Base-by-base conservation (phyloP, 345 rosid species). In the Cardamine chenopodiifolia region DNA sequence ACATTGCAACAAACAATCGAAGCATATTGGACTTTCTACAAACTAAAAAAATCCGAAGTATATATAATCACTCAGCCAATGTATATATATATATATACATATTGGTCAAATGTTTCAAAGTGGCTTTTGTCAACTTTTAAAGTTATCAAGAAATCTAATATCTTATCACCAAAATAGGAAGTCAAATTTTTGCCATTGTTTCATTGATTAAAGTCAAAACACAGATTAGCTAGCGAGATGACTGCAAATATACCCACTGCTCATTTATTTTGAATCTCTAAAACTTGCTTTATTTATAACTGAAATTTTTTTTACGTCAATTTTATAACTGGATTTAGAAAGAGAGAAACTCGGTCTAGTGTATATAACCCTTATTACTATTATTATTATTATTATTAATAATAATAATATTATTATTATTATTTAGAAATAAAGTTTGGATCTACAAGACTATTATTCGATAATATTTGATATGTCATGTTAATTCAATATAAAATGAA, bases 41-140 rank as follows among this genome's bases (percentile, higher is more conserved):
- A 59, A 59, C 22, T 49, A 50, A 40, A 75, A 68, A 50, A 50
- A 17, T 1, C 4, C 31, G 32, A 62, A 49, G 18, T 23, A n/a
- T 54, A 42, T 75, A 31, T 60, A 59, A 67, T 75, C 48, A 75
- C 68, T 73, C 37, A 22, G 73, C 69, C 61, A n/a, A n/a, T n/a
- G n/a, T n/a, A n/a, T n/a, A 59, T 1, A 25, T 59, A 44, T 28
- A 48, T 42, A 37, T 40, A 40, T 40, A 31, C 37, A 20, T 74
- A 17, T 42, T 23, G 71, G 80, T 76, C 80, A 76, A 76, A 70
- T 47, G 53, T 63, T 63, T 63, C n/a, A 34, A 62, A 70, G 60
- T 63, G 66, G 62, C 66, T 49, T 76, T 55, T 62, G 75, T 62
- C 80, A 70, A 70, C 71, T 76, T 15, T 62, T 55, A 76, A 76